Percentiles rank a stretch among this genome's conserved stretches.
phyloP scores from a whole-genome alignment of 202 grass and related monocot genomes.

The Brachypodium distachyon region DNA sequence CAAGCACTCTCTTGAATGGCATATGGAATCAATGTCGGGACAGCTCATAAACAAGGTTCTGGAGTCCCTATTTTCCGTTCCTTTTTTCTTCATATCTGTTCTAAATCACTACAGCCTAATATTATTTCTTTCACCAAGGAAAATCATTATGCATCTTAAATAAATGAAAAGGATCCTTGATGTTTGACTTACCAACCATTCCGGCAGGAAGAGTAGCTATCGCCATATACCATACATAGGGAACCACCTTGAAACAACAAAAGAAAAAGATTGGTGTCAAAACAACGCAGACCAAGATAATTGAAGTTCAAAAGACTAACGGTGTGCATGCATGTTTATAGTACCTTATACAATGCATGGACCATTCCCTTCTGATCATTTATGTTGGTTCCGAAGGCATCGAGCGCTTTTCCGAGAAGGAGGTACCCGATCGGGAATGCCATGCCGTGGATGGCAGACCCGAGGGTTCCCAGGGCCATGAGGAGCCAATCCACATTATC shows the following conservation, averaged over 20 bases:
- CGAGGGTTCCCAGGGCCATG: conserved; percentile 43
- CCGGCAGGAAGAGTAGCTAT: conserved; percentile 62
- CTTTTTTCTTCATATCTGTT: neutral
- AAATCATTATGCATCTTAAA: neutral
- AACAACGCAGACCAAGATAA: neutral
- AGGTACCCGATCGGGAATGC: conserved; percentile 52
- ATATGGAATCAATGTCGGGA: neutral
- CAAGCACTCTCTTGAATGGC: too few relatives aligned
- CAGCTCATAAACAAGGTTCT: neutral
- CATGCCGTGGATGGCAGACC: conserved; percentile 51
- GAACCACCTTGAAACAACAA: conserved; percentile 49
- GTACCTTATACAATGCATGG: conserved; percentile 42
- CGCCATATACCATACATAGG: conserved; percentile 74
- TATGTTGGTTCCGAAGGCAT: conserved; percentile 61
- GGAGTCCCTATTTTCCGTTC: neutral
- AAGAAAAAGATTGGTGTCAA: neutral
- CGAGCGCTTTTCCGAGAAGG: conserved; percentile 52
- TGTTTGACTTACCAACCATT: conserved; percentile 46
- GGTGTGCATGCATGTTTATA: neutral
- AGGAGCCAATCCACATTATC: conserved; percentile 48
- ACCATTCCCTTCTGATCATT: conserved; percentile 38
- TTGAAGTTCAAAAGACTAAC: neutral
- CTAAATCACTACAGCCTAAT: neutral
- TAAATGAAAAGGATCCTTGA: neutral
- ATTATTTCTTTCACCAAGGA: neutral